Percentiles rank a stretch among this genome's conserved stretches.
Evolutionary conservation across 805 yeast genomes (phyloP).

Genomic region (Sugiyamaella marilandica): DNA sequence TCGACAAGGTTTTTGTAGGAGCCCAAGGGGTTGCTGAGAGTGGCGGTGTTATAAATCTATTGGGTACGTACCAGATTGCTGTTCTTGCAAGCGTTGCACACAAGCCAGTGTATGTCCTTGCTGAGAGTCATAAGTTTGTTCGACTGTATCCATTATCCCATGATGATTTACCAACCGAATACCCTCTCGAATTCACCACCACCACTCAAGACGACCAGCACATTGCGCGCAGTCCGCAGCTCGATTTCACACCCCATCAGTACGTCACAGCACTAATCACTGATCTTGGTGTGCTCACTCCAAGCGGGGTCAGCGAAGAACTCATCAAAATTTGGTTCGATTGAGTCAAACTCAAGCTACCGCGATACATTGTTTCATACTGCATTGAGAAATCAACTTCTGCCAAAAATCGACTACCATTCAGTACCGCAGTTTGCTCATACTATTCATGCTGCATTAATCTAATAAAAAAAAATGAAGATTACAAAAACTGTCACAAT

Average conservation of each 20-base stretch:
- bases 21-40: conserved; percentile 99
- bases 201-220: conserved; percentile 29
- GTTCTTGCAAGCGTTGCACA: conserved; percentile 85
- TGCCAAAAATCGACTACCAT: not conserved
- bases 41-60: conserved; percentile 91
- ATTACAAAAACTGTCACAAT: not conserved
- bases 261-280: conserved; percentile 93
- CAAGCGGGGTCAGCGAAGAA: conserved; percentile 98
- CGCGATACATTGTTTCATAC: conserved; percentile 17
- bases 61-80: conserved; percentile 93
- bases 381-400: not conserved
- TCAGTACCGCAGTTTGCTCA: not conserved
- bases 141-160: conserved; percentile 93
- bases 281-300: conserved; percentile 93
- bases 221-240: conserved; percentile 47
- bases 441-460: not conserved
- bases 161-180: conserved; percentile 72
- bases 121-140: conserved; percentile 94
- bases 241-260: conserved; percentile 95
- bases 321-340: conserved; percentile 98
- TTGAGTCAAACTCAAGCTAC: too few relatives aligned
- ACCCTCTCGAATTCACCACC: conserved; percentile 45
- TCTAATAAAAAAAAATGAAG: not conserved
- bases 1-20: conserved; percentile 91
- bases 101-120: conserved; percentile 89